Evolutionary conservation across 352 stramenopile species (phyloP).

Genomic region (Phytophthora quininea): DNA sequence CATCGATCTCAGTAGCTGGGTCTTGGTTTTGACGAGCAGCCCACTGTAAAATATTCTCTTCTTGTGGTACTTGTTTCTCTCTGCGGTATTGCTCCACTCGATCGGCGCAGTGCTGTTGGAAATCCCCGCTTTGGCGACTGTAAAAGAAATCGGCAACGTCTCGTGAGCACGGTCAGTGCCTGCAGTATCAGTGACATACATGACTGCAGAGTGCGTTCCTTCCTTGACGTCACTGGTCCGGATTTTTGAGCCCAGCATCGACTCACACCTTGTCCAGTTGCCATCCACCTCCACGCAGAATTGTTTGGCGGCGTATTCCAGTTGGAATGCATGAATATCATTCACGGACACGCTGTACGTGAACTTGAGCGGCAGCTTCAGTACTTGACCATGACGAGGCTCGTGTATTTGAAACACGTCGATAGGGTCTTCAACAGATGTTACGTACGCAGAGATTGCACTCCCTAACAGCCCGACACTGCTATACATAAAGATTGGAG

Average conservation of each 20-base stretch:
- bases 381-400: background rate
- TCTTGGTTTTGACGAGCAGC: background rate
- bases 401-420: background rate
- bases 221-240: slow-evolving; percentile 12
- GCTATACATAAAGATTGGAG: too few relatives aligned
- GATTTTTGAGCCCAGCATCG: slow-evolving; percentile 25
- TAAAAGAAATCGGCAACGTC: slow-evolving; percentile 2
- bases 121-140: background rate
- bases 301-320: slow-evolving; percentile 1
- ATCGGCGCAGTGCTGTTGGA: background rate
- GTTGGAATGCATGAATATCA: background rate
- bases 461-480: too few relatives aligned
- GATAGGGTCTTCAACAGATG: background rate
- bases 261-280: slow-evolving; percentile 4
- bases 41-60: slow-evolving; percentile 6
- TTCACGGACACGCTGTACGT: background rate
- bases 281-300: slow-evolving; percentile 23
- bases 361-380: background rate
- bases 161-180: background rate
- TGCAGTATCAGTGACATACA: slow-evolving; percentile 8
- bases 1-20: too few relatives aligned
- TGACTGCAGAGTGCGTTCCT: slow-evolving; percentile 7
- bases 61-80: background rate
- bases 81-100: background rate
- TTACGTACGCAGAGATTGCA: too few relatives aligned